Evolutionary conservation across 352 stramenopile species (phyloP).

Genomic region (Elongisporangium undulatum): DNA sequence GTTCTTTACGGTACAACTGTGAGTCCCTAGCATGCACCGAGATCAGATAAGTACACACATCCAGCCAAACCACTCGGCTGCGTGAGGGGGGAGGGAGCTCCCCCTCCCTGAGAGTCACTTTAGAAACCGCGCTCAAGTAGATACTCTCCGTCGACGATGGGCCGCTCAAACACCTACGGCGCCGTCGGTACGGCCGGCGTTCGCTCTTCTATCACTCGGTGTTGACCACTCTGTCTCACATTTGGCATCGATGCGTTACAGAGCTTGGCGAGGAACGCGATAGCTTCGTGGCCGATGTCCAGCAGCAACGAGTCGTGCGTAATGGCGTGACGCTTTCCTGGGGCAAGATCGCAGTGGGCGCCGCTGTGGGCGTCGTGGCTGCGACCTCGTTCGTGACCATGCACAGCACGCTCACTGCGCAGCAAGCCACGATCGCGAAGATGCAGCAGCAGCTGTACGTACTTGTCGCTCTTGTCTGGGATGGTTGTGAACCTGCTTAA

Average conservation of each 20-base stretch:
- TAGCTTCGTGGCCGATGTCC: not conserved
- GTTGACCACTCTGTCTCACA: not conserved
- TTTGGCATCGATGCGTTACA: not conserved
- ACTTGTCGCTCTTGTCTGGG: not conserved
- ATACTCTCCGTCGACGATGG: not conserved
- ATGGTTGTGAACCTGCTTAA: not conserved
- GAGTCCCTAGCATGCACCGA: too few species aligned
- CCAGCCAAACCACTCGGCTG: too few species aligned
- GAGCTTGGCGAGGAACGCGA: not conserved
- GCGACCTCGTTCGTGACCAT: slow-evolving; percentile 31
- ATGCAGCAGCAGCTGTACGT: slow-evolving; percentile 56
- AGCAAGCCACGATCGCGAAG: slow-evolving; percentile 24
- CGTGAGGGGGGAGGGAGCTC: too few species aligned
- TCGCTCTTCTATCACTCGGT: not conserved
- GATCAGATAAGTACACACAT: too few species aligned
- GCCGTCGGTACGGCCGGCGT: not conserved
- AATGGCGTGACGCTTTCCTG: slow-evolving; percentile 9
- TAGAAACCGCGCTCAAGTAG: not conserved
- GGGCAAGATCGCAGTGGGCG: slow-evolving; percentile 27
- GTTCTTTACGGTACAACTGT: too few species aligned
- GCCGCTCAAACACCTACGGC: not conserved
- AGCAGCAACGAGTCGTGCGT: not conserved
- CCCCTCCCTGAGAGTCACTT: not conserved
- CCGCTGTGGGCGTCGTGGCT: slow-evolving; percentile 20
- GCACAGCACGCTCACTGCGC: slow-evolving; percentile 30